phyloP scores from a whole-genome alignment of 352 stramenopile species.

The Phytophthora uliginosa region DNA sequence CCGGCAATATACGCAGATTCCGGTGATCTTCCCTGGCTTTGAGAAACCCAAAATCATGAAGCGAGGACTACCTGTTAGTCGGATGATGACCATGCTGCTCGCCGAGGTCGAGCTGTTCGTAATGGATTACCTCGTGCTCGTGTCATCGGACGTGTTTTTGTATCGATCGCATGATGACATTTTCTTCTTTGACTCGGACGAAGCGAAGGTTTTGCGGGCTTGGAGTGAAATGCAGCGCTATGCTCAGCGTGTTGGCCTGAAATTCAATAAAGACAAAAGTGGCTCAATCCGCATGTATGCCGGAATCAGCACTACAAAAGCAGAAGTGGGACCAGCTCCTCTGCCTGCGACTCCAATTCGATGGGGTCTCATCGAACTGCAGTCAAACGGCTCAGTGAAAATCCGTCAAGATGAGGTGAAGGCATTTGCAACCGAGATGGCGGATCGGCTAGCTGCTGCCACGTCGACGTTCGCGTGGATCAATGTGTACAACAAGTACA shows the following conservation, averaged over 20 bases:
- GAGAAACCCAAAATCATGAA: constrained; percentile 39
- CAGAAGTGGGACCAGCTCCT: constrained; percentile 25
- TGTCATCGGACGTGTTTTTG: constrained; percentile 40
- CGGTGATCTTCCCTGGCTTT: constrained; percentile 47
- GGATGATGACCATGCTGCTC: constrained; percentile 51
- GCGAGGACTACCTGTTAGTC: constrained; percentile 48
- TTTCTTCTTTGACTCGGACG: constrained; percentile 51
- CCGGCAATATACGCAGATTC: constrained; percentile 50
- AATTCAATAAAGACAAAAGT: constrained; percentile 57
- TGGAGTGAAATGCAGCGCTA: constrained; percentile 51
- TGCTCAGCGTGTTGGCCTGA: constrained; percentile 30
- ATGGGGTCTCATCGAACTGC: constrained; percentile 57
- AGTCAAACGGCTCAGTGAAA: constrained; percentile 44
- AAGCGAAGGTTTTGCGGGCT: constrained; percentile 38
- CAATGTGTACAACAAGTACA: constrained; percentile 75
- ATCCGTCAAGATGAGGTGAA: constrained; percentile 48
- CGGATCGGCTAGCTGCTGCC: constrained; percentile 40
- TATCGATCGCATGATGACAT: constrained; percentile 66
- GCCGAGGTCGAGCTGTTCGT: constrained; percentile 55
- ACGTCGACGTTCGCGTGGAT: constrained; percentile 48
- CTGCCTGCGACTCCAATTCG: constrained; percentile 47
- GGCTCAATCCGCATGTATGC: constrained; percentile 43
- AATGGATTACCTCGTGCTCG: constrained; percentile 58
- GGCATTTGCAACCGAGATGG: constrained; percentile 52
- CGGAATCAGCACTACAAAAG: constrained; percentile 1